Evolutionary conservation across 1,284 basidiomycete species (phyloP), one percentile per base, ranked within the genome.

Genomic region (Rhodotorula mucilaginosa): DNA sequence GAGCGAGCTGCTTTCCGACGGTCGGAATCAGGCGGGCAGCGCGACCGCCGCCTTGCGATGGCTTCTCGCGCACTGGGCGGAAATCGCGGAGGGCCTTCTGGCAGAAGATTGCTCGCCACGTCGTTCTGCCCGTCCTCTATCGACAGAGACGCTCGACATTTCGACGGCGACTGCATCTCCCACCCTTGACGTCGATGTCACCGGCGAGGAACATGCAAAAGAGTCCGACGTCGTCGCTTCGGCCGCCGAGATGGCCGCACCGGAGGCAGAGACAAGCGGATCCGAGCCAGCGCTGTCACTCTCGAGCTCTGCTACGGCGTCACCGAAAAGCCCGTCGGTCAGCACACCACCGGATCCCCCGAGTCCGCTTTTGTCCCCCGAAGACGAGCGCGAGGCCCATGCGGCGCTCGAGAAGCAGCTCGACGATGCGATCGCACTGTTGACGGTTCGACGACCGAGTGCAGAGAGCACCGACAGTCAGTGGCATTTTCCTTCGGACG

Each of bases 1-100:
- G 48, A 68, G 68, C 2, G 74, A 76, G 29, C 44, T 61, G 48
- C 26, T 54, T 39, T 58, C 67, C 2, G 46, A 64, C 52, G 29
- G 29, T 21, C 69, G 63, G 21, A 52, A 63, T 29, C 64, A 48
- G 21, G 67, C 31, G 13, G 69, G 71, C 69, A 76, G 67, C 58
- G 73, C 65, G 7, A 60, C 69, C 21, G 67, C 67, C 23, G 73
- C 68, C 1, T 59, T 76, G 15, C 51, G 64, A 8, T 76, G 73
- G 71, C 65, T 76, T 1, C 73, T 76, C n/a, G 51, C n/a, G 21
- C 61, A 74, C 61, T 76, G 75, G 75, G 57, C 61, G 31, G 31
- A 69, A 12, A 61, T 76, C 51, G 73, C 75, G 0, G 69, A 74
- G 26, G 73, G 73, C 3, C 66, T 74, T 4, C 68, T 76, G 54